Evolutionary conservation across 2,329 filamentous ascomycete genomes (phyloP).

Genomic region (Arthrobotrys pseudoclavata): DNA sequence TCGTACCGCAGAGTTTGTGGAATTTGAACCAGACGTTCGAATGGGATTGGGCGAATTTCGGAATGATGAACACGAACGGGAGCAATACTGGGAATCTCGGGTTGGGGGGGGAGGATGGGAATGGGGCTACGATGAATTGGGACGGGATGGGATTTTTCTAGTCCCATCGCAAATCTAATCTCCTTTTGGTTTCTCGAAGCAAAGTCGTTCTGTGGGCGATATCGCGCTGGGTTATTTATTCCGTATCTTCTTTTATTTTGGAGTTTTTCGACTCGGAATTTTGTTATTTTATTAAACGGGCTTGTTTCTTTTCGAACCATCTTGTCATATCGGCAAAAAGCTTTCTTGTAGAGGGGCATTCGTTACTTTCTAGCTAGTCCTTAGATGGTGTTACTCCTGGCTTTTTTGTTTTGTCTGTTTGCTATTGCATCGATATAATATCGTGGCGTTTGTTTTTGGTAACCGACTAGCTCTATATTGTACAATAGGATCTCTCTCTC

Average conservation of each 20-base stretch:
- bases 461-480: slow-evolving; percentile 29
- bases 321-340: slow-evolving; percentile 10
- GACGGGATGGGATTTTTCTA: slow-evolving; percentile 57
- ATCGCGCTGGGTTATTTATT: slow-evolving; percentile 4
- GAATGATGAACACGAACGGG: slow-evolving; percentile 25
- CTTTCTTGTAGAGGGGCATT: slow-evolving; percentile 28
- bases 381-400: slow-evolving; percentile 31
- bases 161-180: background rate
- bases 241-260: background rate
- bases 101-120: slow-evolving; percentile 37
- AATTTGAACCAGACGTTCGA: slow-evolving; percentile 96
- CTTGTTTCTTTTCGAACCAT: slow-evolving; percentile 5
- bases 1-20: slow-evolving; percentile 93
- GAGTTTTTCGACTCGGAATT: slow-evolving; percentile 7
- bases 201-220: slow-evolving; percentile 9
- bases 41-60: slow-evolving; percentile 77
- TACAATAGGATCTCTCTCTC: slow-evolving; percentile 36
- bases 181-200: background rate
- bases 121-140: slow-evolving; percentile 33
- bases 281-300: background rate
- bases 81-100: slow-evolving; percentile 20
- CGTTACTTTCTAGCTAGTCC: slow-evolving; percentile 24
- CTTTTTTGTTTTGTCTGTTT: slow-evolving; percentile 12
- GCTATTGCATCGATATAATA: slow-evolving; percentile 13
- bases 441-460: slow-evolving; percentile 32